phyloP scores from a whole-genome alignment of 2,329 filamentous ascomycete species.

The Claviceps purpurea region DNA sequence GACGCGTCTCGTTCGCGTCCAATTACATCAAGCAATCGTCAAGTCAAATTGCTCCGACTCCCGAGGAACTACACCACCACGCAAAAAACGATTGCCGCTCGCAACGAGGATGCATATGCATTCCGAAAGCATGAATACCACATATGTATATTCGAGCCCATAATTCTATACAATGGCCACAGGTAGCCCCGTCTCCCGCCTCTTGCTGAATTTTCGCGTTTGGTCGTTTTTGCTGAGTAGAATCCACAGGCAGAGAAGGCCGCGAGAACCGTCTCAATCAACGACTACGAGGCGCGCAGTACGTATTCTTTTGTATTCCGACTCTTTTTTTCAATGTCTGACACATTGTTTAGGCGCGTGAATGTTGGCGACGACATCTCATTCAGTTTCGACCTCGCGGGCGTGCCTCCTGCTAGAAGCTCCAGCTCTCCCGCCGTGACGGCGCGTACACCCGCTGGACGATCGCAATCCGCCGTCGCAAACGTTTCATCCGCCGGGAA shows the following conservation, averaged over 20 bases:
- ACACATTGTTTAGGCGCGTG: slow-evolving; percentile 27
- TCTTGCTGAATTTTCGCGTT: neutral
- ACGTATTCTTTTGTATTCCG: slow-evolving; percentile 14
- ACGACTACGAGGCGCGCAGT: slow-evolving; percentile 53
- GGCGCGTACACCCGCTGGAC: neutral
- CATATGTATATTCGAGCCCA: neutral
- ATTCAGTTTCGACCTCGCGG: slow-evolving; percentile 39
- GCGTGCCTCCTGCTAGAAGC: slow-evolving; percentile 18
- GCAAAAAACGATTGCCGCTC: neutral
- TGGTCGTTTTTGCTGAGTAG: neutral
- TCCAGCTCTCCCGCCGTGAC: slow-evolving; percentile 6
- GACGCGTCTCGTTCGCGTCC: slow-evolving; percentile 1
- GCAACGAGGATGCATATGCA: neutral
- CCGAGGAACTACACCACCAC: neutral
- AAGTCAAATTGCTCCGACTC: neutral
- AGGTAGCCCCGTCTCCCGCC: neutral
- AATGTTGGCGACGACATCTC: slow-evolving; percentile 48
- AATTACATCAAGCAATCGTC: neutral
- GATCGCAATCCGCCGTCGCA: neutral
- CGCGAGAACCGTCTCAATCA: slow-evolving; percentile 50
- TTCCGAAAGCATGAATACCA: neutral
- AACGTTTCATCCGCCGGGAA: neutral
- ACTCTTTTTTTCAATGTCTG: neutral
- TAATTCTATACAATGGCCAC: neutral
- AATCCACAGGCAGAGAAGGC: slow-evolving; percentile 25